Base-by-base conservation (phyloP, 2,329 filamentous ascomycete genomes). In the Chaetomium sp. region DNA sequence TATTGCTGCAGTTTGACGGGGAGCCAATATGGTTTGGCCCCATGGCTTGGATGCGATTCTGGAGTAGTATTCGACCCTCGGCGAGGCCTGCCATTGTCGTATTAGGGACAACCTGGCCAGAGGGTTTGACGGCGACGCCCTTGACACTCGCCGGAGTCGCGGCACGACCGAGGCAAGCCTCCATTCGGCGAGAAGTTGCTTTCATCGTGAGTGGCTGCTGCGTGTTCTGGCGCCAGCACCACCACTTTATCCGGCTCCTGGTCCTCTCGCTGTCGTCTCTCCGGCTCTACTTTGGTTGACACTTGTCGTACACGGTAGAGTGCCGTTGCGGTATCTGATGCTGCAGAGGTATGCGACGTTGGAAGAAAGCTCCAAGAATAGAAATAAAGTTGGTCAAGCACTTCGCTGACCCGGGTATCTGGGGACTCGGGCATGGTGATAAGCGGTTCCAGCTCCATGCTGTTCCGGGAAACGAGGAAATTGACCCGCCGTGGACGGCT, bases 381-480 rank as follows among this genome's bases (percentile, higher is more conserved):
- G 70, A 70, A 67, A 69, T 68, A 68, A 63, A 67, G 69, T 70
- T 69, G 65, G 55, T 49, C 29, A 38, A 60, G 55, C 56, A 57
- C 13, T 51, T 57, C 45, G 25, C 23, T 54, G 56, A 69, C 67
- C 69, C 68, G 62, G 70, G 69, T 71, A 65, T 67, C 64, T 69
- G 64, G 67, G 57, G 67, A 65, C 60, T 54, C n/a, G 60, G 57
- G 12, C 6, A 33, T 29, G 33, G 13, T 23, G 56, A 55, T 38
- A 60, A 25, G 65, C 60, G 31, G 60, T 58, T 50, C 55, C 49
- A 62, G 54, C 57, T 53, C 55, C 55, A 33, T 23, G 29, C 56
- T 38, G 57, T 62, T 67, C 65, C 68, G 57, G 65, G 67, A 67
- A 67, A 65, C 56, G 57, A 67, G 65, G 68, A 63, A 61, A 56